phyloP scores from a whole-genome alignment of 257 asterid species.

The Plectranthus barbatus region DNA sequence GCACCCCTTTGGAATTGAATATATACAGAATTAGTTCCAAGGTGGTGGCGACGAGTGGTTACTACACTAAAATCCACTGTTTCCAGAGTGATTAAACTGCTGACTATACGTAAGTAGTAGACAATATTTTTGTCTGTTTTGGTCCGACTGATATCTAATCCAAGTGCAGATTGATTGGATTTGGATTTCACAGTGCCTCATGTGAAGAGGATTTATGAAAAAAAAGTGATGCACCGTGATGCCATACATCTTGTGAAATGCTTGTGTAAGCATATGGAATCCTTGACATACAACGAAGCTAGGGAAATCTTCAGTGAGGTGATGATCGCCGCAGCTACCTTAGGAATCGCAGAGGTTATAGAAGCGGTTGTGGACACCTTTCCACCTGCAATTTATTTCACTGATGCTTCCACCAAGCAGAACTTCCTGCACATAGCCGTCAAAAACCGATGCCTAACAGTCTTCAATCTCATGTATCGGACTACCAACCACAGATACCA shows the following conservation, averaged over 20 bases:
- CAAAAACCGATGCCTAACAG: background rate
- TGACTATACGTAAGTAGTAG: too few relatives aligned
- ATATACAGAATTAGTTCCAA: too few relatives aligned
- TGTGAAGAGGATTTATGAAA: background rate
- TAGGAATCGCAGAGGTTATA: too few relatives aligned
- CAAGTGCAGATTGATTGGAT: too few relatives aligned
- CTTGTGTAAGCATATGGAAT: background rate
- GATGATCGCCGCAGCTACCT: background rate
- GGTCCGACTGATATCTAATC: too few relatives aligned
- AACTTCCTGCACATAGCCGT: conserved; percentile 2
- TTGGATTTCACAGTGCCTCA: conserved; percentile 11
- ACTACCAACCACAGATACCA: background rate
- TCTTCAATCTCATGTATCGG: conserved; percentile 2
- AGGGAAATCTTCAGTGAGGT: background rate
- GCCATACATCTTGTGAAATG: conserved; percentile 6
- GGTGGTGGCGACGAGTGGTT: too few relatives aligned
- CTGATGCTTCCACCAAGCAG: background rate
- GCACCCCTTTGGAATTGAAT: too few relatives aligned
- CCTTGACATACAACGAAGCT: background rate
- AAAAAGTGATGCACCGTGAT: background rate
- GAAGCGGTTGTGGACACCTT: background rate
- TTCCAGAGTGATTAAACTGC: too few relatives aligned
- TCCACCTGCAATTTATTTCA: background rate
- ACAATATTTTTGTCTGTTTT: too few relatives aligned
- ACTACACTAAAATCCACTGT: too few relatives aligned